phyloP scores from a whole-genome alignment of 345 rosid genomes.

The Anacardium occidentale region DNA sequence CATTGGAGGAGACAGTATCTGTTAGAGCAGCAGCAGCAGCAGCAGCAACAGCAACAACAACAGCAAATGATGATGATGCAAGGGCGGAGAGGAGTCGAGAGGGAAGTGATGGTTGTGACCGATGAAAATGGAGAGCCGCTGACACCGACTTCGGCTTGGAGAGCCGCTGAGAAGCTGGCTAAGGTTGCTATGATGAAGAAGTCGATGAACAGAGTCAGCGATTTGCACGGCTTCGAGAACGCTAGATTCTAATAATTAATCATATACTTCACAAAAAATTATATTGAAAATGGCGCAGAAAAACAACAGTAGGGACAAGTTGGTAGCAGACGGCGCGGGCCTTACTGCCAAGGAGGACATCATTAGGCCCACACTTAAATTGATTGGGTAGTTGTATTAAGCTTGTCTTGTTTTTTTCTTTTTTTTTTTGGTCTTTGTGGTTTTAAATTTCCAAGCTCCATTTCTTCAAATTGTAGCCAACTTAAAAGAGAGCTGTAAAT shows the following conservation, averaged over 20 bases:
- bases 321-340: conserved; percentile 37
- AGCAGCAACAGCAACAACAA: background rate
- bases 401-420: background rate
- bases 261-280: background rate
- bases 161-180: conserved; percentile 92
- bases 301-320: conserved; percentile 11
- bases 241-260: conserved; percentile 63
- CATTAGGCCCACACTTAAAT: conserved; percentile 8
- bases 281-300: background rate
- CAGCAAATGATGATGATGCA: conserved; percentile 19
- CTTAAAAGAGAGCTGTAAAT: background rate
- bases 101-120: conserved; percentile 34
- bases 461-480: background rate
- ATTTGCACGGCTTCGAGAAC: conserved; percentile 94
- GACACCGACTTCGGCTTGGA: conserved; percentile 85
- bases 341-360: conserved; percentile 19
- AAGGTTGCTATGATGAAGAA: conserved; percentile 79
- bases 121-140: conserved; percentile 85
- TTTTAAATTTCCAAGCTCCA: background rate
- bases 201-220: conserved; percentile 70
- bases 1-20: conserved; percentile 51
- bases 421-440: too few species aligned
- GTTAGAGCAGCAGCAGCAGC: conserved; percentile 28
- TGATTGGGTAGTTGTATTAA: conserved; percentile 8
- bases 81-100: conserved; percentile 34